A percentile compares a stretch with the other conserved stretches of the same genome.
These are phyloP conservation scores for Diaporthe australafricana DNA, from an alignment of 2,329 filamentous ascomycete species.

Conservation along the genomic window DNA sequence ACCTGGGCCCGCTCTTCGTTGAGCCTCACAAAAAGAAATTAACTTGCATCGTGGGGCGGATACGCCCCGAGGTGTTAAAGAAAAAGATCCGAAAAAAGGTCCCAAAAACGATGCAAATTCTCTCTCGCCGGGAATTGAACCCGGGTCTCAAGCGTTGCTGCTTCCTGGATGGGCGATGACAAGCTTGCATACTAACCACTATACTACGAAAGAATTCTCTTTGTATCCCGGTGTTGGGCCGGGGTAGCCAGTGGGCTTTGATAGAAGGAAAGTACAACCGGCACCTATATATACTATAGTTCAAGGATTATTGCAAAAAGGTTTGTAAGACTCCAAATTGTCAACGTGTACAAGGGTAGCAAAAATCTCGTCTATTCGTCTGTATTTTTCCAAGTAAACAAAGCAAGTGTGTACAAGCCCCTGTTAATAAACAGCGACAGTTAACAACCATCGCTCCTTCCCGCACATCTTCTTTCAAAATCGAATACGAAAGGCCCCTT, in stretches of 20 bases:
- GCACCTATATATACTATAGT: not conserved
- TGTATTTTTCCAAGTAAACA: no score
- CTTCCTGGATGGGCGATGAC: constrained; percentile 13
- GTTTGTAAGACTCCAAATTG: no score
- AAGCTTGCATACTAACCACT: constrained; percentile 19
- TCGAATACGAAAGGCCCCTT: no score
- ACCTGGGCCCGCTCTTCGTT: not conserved
- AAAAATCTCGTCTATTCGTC: no score
- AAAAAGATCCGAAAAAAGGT: no score
- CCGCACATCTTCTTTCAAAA: no score
- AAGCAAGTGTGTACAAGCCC: no score
- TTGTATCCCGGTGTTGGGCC: not conserved
- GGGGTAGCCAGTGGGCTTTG: constrained; percentile 2
- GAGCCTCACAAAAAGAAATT: not conserved
- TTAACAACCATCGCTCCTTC: no score
- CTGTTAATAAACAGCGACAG: no score
- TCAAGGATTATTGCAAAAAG: no score
- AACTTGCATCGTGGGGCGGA: not conserved
- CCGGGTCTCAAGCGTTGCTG: constrained; percentile 14
- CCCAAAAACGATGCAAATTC: not conserved
- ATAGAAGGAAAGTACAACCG: no score
- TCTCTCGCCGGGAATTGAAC: constrained; percentile 16
- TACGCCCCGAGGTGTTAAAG: not conserved
- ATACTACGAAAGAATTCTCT: not conserved
- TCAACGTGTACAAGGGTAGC: no score